Base-by-base conservation (phyloP, 495 filamentous ascomycete species). In the Penicillium paradoxum region DNA sequence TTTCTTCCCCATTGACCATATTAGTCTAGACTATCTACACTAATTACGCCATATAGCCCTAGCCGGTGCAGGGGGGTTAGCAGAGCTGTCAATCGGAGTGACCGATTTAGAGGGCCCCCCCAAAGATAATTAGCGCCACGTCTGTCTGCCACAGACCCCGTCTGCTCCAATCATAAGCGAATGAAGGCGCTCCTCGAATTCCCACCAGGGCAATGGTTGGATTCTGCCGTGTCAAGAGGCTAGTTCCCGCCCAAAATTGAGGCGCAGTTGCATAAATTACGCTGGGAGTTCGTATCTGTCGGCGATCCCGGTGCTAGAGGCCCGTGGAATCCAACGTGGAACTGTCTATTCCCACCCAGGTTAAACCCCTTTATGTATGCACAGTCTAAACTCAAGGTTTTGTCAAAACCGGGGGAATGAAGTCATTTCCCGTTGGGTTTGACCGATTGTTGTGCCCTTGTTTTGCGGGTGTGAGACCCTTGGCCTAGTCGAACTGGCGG, bases 211-310 rank as follows among this genome's bases (percentile, higher is more conserved):
- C 19, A 13, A n/a, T 47, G 0, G 41, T 54, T 46, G 45, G 45
- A 13, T 15, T 7, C 4, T 17, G 29, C 14, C 33, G 3, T 24
- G 29, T 36, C 24, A 25, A 32, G 9, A 33, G 44, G 42, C 42
- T 22, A 50, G 50, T 49, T 24, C 29, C 15, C 22, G 21, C n/a
- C 21, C 29, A 19, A 7, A 24, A 34, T 52, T 19, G 53, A 59
- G 62, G 62, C 62, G 62, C 59, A 65, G 62, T 53, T 53, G n/a
- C 33, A 19, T 49, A 24, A 30, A 30, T 39, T 58, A 58, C 57
- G 61, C 57, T 57, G 57, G 39, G 13, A 38, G 49, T 43, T 51
- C 49, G 49, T 51, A 58, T 53, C 40, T 51, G 49, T 62, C 59
- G 59, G 59, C 56, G 56, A 55, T 56, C 53, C 59, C 59, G 59